Evolutionary conservation across 345 rosid species (phyloP).

Genomic region (Populus alba): DNA sequence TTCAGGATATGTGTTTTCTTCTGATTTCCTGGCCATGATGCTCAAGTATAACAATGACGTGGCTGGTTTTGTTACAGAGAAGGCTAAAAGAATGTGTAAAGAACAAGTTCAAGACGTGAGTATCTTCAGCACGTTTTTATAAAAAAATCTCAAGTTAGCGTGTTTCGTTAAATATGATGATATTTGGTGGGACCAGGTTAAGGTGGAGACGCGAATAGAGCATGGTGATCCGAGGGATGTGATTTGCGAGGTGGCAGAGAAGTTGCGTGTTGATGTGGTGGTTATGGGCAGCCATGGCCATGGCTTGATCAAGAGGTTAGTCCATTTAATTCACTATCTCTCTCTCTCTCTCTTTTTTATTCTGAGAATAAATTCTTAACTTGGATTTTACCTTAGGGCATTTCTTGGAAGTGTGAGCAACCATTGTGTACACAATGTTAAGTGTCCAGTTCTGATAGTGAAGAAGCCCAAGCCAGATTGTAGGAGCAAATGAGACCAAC

Average conservation of each 20-base stretch:
- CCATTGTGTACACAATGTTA: constrained; percentile 57
- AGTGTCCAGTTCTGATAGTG: constrained; percentile 56
- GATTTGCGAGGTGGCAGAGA: constrained; percentile 51
- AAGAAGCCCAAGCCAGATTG: constrained; percentile 44
- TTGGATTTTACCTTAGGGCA: not conserved
- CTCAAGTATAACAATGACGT: no score
- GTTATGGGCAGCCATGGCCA: constrained; percentile 70
- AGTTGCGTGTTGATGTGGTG: constrained; percentile 40
- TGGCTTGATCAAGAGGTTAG: constrained; percentile 55
- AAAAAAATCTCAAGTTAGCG: not conserved
- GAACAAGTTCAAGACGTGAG: constrained; percentile 31
- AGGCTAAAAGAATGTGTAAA: constrained; percentile 24
- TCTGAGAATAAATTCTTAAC: no score
- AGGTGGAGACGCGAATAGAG: constrained; percentile 45
- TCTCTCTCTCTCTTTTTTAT: no score
- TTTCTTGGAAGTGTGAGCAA: constrained; percentile 67
- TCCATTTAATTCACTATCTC: no score
- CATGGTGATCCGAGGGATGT: constrained; percentile 61
- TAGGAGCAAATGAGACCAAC: no score
- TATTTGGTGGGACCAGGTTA: constrained; percentile 30
- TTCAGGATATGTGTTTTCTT: no score
- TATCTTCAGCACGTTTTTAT: not conserved
- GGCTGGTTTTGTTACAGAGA: no score
- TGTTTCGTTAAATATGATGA: not conserved
- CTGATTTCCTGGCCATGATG: no score